These are phyloP conservation scores for Thalassiosira exigua DNA, from an alignment of 352 stramenopile genomes.

Conservation along the genomic window DNA sequence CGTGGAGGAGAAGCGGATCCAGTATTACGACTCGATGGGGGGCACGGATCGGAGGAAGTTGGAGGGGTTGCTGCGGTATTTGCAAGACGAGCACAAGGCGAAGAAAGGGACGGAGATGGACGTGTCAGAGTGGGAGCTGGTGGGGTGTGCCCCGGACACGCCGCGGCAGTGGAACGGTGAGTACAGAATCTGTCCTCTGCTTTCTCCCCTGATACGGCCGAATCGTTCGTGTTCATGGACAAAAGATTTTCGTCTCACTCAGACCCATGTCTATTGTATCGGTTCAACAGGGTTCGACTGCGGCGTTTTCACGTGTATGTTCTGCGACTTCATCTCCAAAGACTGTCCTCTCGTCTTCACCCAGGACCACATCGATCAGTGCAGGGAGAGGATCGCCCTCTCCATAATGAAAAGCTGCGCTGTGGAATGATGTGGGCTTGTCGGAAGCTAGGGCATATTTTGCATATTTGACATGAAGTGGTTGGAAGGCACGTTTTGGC, in stretches of 20 bases:
- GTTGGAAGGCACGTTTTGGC: too few species aligned
- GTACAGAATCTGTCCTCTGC: slow-evolving; percentile 13
- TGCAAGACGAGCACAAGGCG: slow-evolving; percentile 64
- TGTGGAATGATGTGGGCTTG: too few species aligned
- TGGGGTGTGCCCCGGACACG: slow-evolving; percentile 63
- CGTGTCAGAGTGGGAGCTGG: slow-evolving; percentile 74
- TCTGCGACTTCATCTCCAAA: slow-evolving; percentile 61
- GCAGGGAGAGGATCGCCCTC: slow-evolving; percentile 81
- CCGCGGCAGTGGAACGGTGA: slow-evolving; percentile 64
- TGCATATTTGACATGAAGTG: too few species aligned
- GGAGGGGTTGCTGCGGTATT: slow-evolving; percentile 59
- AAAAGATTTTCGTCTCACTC: background rate
- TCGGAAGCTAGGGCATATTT: too few species aligned
- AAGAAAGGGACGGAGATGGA: slow-evolving; percentile 58
- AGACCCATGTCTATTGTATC: background rate
- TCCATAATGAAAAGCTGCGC: slow-evolving; percentile 83
- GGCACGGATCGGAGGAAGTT: slow-evolving; percentile 48
- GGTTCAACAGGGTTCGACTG: slow-evolving; percentile 68
- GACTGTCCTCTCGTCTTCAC: slow-evolving; percentile 70
- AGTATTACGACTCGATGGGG: slow-evolving; percentile 66
- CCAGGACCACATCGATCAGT: slow-evolving; percentile 81
- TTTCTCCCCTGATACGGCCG: slow-evolving; percentile 7
- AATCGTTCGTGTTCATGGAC: background rate
- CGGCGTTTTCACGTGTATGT: slow-evolving; percentile 73
- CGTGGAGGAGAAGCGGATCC: slow-evolving; percentile 67